Evolutionary conservation across 192 early-diverging fungal genomes (phyloP), one percentile per base, ranked within the genome.

Genomic region (Gonapodya prolifera): DNA sequence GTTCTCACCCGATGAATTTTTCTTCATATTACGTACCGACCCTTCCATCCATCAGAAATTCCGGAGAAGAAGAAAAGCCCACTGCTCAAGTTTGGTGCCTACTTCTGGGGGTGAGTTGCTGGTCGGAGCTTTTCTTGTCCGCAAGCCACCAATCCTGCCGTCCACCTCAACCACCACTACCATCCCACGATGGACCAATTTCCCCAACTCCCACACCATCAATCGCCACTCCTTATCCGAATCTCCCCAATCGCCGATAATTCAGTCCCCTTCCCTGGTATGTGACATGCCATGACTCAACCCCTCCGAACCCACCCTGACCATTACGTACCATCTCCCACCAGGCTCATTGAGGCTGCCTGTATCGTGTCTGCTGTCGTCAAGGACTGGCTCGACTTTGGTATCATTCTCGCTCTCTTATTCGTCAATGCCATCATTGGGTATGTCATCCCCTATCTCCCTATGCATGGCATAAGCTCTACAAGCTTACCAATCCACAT

Each of bases 351-450:
- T 73, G 96, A 97, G 85, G 87, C 96, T 45, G 89, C 96, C 8
- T 91, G 88, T 80, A 90, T 96, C 35, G 87, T 95, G 61, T 89
- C 92, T 74, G 94, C 91, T 79, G 90, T 83, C 2, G 79, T 94
- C 45, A 89, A 90, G 78, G 78, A 86, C 77, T 86, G 85, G 87
- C 76, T 93, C 75, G 91, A 95, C 80, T 92, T 95, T 83, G 91
- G 92, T 79, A 92, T 95, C 77, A 93, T 95, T 78, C 78, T 91
- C 69, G 93, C 84, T 2, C 81, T 94, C 33, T 84, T 94, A 77
- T 82, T 94, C 34, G 88, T 91, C 85, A 97, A 97, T 82, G 96
- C 96, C 34, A 85, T 91, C 77, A 96, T 97, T 81, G 96, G 95
- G 81, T 97, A 92, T 79, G 87, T 93, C 76, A n/a, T n/a, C n/a